Evolutionary conservation across 2,329 filamentous ascomycete species (phyloP).

Genomic region (Diaporthe humulicola): DNA sequence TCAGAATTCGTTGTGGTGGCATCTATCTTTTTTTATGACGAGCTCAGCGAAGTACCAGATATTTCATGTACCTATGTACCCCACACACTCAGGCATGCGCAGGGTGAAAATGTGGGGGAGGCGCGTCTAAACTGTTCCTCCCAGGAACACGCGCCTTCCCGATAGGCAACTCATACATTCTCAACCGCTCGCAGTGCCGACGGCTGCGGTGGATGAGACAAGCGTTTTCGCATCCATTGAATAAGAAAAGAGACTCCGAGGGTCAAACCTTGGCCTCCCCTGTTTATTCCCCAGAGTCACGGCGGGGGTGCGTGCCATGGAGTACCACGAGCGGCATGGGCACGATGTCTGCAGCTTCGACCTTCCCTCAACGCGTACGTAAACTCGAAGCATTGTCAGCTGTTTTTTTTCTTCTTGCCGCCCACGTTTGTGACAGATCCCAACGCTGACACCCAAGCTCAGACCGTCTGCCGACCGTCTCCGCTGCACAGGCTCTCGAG

Average conservation of each 20-base stretch:
- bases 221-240: neutral
- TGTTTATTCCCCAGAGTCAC: neutral
- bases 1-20: neutral
- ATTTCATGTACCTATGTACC: slow-evolving; percentile 14
- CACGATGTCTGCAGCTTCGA: slow-evolving; percentile 74
- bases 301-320: slow-evolving; percentile 55
- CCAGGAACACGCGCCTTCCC: neutral
- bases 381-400: slow-evolving; percentile 30
- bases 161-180: neutral
- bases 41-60: neutral
- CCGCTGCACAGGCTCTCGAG: slow-evolving; percentile 79
- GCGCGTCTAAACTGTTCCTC: slow-evolving; percentile 24
- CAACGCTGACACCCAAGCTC: slow-evolving; percentile 30
- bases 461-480: slow-evolving; percentile 84
- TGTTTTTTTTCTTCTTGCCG: neutral
- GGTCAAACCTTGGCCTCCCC: neutral
- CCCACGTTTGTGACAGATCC: slow-evolving; percentile 8
- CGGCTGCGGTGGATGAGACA: neutral
- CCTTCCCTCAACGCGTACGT: slow-evolving; percentile 64
- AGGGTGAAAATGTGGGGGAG: slow-evolving; percentile 21
- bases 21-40: neutral
- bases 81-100: slow-evolving; percentile 21
- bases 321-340: slow-evolving; percentile 71
- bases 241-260: neutral
- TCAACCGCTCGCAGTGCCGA: neutral